Conservation (phyloP, 768 basidiomycete genomes). For the Naematelia aurantialba region DNA sequence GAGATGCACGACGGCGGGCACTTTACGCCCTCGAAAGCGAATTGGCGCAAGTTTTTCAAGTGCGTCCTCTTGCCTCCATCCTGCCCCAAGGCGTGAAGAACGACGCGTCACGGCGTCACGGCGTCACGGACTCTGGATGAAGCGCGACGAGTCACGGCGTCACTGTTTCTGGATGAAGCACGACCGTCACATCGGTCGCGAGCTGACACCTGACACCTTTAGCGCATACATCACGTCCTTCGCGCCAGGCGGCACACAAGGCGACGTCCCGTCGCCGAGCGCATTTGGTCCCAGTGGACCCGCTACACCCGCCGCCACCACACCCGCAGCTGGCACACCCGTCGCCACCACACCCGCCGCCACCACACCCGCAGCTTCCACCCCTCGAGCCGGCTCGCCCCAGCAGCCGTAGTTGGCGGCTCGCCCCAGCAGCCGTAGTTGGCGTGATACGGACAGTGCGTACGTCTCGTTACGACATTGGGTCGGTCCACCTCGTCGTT, state of each 20-base stretch:
- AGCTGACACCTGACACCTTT: slow-evolving; percentile 1
- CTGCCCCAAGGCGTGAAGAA: background rate
- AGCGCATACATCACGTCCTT: slow-evolving; percentile 48
- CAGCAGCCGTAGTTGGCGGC: background rate
- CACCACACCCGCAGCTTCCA: slow-evolving; percentile 23
- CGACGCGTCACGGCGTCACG: background rate
- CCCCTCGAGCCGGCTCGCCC: background rate
- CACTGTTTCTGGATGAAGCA: background rate
- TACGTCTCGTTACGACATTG: too few relatives aligned
- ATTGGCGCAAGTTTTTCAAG: slow-evolving; percentile 44
- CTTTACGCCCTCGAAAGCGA: slow-evolving; percentile 44
- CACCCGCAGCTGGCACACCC: slow-evolving; percentile 9
- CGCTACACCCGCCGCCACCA: slow-evolving; percentile 24
- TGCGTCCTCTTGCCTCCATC: slow-evolving; percentile 13
- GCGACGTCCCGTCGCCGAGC: slow-evolving; percentile 39
- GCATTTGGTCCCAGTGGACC: slow-evolving; percentile 35
- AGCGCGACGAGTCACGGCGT: background rate
- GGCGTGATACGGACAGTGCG: too few relatives aligned
- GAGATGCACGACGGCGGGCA: slow-evolving; percentile 48
- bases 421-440: background rate
- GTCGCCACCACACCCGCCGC: slow-evolving; percentile 24
- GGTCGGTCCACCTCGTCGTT: too few relatives aligned
- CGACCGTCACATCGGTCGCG: background rate
- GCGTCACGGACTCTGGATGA: background rate
- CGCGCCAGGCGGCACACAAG: slow-evolving; percentile 35